Conservation (phyloP, 805 yeast species). For the Candida easanensis region DNA sequence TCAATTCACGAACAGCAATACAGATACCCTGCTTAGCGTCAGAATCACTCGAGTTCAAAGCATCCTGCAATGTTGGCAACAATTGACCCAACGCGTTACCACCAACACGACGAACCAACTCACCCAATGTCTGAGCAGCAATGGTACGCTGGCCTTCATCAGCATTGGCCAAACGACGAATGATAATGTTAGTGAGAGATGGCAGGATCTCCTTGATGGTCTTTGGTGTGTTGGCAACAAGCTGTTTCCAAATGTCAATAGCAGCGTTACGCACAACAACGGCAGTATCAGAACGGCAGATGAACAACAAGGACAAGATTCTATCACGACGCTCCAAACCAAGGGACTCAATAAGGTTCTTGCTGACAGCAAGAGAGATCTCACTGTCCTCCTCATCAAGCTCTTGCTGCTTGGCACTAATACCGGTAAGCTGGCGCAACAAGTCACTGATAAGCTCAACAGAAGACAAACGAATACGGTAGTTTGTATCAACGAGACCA, state of each 20-base stretch:
- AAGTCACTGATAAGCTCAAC: slow-evolving; percentile 95
- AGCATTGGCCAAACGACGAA: slow-evolving; percentile 77
- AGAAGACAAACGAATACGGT: slow-evolving; percentile 88
- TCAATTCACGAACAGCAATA: slow-evolving; percentile 83
- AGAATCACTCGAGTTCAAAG: slow-evolving; percentile 58
- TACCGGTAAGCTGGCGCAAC: slow-evolving; percentile 90
- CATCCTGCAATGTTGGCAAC: slow-evolving; percentile 77
- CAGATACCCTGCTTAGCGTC: slow-evolving; percentile 96
- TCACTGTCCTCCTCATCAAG: slow-evolving; percentile 53
- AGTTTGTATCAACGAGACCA: slow-evolving; percentile 79
- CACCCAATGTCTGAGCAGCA: slow-evolving; percentile 93
- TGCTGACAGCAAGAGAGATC: slow-evolving; percentile 50
- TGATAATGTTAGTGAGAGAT: slow-evolving; percentile 73
- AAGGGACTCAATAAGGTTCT: slow-evolving; percentile 68
- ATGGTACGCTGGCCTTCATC: slow-evolving; percentile 77
- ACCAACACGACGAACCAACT: slow-evolving; percentile 91
- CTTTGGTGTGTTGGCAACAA: slow-evolving; percentile 93
- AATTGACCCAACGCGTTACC: slow-evolving; percentile 79
- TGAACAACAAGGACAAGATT: slow-evolving; percentile 78
- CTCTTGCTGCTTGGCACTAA: slow-evolving; percentile 73
- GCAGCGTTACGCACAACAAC: slow-evolving; percentile 87
- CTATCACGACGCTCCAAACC: slow-evolving; percentile 89
- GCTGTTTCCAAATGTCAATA: slow-evolving; percentile 93
- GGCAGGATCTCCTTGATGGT: slow-evolving; percentile 92
- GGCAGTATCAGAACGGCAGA: slow-evolving; percentile 90